Base-by-base conservation (phyloP, 2,329 filamentous ascomycete genomes). In the Geoglossum cookeanum region DNA sequence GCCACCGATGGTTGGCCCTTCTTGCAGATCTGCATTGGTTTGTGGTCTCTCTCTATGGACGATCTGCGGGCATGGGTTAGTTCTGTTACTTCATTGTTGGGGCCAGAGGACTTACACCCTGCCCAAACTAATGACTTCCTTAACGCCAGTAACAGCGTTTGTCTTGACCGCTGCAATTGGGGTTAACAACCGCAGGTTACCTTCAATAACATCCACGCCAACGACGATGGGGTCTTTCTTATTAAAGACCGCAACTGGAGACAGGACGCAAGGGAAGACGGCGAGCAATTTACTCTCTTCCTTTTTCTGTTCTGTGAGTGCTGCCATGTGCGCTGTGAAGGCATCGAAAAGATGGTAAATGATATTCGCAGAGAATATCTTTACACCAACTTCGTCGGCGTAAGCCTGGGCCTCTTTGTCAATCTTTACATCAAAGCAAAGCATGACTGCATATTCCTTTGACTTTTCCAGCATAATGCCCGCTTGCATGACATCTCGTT, bases 391-490 rank as follows among this genome's bases (percentile, higher is more conserved):
- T 58, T 97, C 89, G 17, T 96, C 88, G 9, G 92, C 92, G 65
- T 97, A 94, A 8, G 80, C 78, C 62, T 85, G 82, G 0, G 92
- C 92, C 68, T 98, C 92, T 71, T 95, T 97, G 73, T 98, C 92
- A 15, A 98, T 87, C 75, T 96, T 97, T 72, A 98, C 92, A 69
- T 98, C 94, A 78, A 98, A 98, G 70, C 92, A 97, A 55, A 98
- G 82, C 92, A 98, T 98, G 68, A 97, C 87, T n/a, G 92, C 92
- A 64, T 84, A 94, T 68, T 98, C 90, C 63, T 88, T 88, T 15
- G 84, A 79, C 74, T 96, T 97, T 72, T 98, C 92, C 66, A 97
- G 70, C 92, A 98, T 98, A 63, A 87, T 85, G 66, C 88, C 90
- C 1, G 75, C 87, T 78, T 81, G 90, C 79, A 97, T 92, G 57